These are phyloP conservation scores for Penicillium sp. DNA, from an alignment of 2,329 filamentous ascomycete species.

Conservation along the genomic window DNA sequence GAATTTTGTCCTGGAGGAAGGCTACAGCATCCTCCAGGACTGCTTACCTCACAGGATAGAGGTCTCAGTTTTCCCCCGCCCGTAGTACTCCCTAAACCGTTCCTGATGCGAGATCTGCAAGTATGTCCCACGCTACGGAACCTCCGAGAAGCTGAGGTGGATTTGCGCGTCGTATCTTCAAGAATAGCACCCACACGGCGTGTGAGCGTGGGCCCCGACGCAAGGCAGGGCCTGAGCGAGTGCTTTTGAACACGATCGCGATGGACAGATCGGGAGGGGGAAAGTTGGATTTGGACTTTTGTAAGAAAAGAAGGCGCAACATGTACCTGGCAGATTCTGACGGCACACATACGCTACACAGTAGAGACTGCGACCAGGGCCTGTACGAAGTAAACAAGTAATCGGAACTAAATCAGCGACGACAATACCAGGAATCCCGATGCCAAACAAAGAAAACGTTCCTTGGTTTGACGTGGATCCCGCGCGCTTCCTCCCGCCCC, in stretches of 20 bases:
- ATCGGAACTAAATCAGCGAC: background rate
- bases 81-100: background rate
- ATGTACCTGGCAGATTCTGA: slow-evolving; percentile 13
- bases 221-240: slow-evolving; percentile 24
- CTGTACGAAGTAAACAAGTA: background rate
- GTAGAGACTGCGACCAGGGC: slow-evolving; percentile 5
- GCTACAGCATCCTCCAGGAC: background rate
- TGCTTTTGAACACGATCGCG: slow-evolving; percentile 7
- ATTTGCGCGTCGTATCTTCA: slow-evolving; percentile 21
- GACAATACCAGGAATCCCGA: background rate
- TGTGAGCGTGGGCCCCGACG: slow-evolving; percentile 17
- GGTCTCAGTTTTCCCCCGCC: background rate
- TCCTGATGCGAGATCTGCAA: slow-evolving; percentile 12
- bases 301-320: background rate
- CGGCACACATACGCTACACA: background rate
- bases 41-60: background rate
- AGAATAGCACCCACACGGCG: slow-evolving; percentile 28
- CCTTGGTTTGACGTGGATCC: slow-evolving; percentile 23
- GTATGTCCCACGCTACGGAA: slow-evolving; percentile 11
- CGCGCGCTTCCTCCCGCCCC: slow-evolving; percentile 17
- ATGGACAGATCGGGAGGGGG: background rate
- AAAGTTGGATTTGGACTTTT: background rate
- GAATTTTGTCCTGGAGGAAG: background rate
- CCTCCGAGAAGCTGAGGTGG: slow-evolving; percentile 23
- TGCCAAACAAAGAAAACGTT: slow-evolving; percentile 13